A percentile compares a stretch with the other conserved stretches of the same genome.
Evolutionary conservation across 257 asterid species (phyloP).

Genomic region (Cordia subcordata): DNA sequence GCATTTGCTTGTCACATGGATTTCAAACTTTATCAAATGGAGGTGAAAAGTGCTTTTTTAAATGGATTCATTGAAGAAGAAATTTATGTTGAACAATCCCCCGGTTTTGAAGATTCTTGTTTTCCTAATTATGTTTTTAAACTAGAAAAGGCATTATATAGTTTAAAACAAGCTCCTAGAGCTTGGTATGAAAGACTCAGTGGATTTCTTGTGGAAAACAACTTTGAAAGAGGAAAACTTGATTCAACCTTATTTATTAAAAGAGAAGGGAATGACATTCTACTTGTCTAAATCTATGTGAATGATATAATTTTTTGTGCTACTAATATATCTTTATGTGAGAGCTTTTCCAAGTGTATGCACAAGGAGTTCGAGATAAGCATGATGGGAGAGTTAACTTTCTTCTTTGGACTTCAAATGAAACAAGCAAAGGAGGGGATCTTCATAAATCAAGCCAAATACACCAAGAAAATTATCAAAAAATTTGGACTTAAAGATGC

Average conservation of each 20-base stretch:
- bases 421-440: not conserved
- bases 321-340: not conserved
- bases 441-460: not conserved
- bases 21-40: not conserved
- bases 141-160: conserved; percentile 5
- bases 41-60: conserved; percentile 18
- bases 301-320: conserved; percentile 8
- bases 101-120: conserved; percentile 2
- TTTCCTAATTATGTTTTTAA: conserved; percentile 8
- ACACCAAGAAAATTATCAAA: not conserved
- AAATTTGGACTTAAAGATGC: not conserved
- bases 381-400: conserved; percentile 5
- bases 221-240: not conserved
- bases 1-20: not conserved
- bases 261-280: not conserved
- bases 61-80: conserved; percentile 5
- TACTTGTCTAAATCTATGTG: conserved; percentile 9
- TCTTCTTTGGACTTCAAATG: conserved; percentile 3
- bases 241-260: conserved; percentile 5
- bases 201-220: not conserved
- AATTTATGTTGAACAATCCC: conserved; percentile 9
- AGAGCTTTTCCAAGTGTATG: not conserved
- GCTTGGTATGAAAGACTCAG: conserved; percentile 7
- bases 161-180: conserved; percentile 9
- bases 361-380: conserved; percentile 5